Evolutionary conservation across 129 eudicot genomes (phyloP), one percentile per base, ranked within the genome.

Genomic region (Smallanthus sonchifolius): DNA sequence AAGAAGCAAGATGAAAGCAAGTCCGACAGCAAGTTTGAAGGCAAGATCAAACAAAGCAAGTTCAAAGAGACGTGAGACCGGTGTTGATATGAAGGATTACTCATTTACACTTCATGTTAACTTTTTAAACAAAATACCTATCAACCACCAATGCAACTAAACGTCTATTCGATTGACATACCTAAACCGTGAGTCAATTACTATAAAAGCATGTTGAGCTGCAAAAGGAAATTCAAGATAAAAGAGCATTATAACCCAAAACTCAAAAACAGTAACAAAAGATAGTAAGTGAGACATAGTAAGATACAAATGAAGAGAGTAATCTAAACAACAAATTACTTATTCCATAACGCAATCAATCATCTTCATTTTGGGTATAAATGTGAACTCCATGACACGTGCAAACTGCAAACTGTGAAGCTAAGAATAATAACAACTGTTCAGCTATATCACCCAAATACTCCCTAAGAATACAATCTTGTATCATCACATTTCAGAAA

Each of bases 181-280:
- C 34, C 70, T 74, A 63, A 44, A 48, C 70, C 15, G 69, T 28
- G 56, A 40, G 37, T 59, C 69, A 43, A 40, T 15, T 42, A 40
- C 34, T 30, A 36, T 60, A 60, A 59, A 43, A 28, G 39, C 42
- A 57, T 57, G 56, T 57, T 72, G 5, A 40, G 40, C 42, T 39
- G 11, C 55, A 49, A 55, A 56, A 0, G 54, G n/a, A 72, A 36
- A 68, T 20, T n/a, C 24, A 28, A 44, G 10, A 36, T 9, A n/a
- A 32, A 4, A 60, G 36, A 28, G 59, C 38, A 59, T 7, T 20
- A 43, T 19, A n/a, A 1, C 32, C 70, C 62, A 42, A 52, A 62
- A 74, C 32, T 61, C 62, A 42, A 52, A 62, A 74, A 34, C 17
- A 49, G 63, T 74, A 38, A 20, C 72, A 48, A 34, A 4, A 10